These are phyloP conservation scores for Thielaviopsis cerberus DNA, from an alignment of 2,329 filamentous ascomycete species.

Conservation along the genomic window DNA sequence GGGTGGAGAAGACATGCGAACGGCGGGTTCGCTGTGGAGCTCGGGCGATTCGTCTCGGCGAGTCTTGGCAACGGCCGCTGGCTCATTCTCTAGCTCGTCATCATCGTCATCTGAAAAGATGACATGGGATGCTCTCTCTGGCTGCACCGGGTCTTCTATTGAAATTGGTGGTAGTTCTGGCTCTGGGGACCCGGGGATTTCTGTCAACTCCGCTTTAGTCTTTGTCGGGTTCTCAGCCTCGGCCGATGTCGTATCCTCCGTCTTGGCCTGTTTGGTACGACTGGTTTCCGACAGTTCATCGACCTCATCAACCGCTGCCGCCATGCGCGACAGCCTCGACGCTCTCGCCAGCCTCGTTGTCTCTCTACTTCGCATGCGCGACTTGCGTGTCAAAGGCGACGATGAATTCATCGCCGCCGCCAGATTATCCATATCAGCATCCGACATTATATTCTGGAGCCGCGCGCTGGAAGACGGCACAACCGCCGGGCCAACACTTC, in stretches of 20 bases:
- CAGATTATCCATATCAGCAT: constrained; percentile 17
- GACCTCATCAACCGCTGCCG: constrained; percentile 9
- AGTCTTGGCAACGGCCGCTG: constrained; percentile 17
- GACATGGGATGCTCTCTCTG: constrained; percentile 14
- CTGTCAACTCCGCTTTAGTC: neutral
- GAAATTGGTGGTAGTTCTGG: neutral
- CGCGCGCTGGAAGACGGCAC: constrained; percentile 23
- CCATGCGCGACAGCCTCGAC: constrained; percentile 2
- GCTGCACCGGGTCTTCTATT: constrained; percentile 11
- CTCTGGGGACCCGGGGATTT: neutral
- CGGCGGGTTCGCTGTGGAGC: neutral
- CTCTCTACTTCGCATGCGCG: constrained; percentile 13
- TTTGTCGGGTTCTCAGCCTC: neutral
- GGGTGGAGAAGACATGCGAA: neutral
- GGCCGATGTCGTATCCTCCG: constrained; percentile 10
- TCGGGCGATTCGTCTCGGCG: constrained; percentile 11
- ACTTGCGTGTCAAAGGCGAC: constrained; percentile 28
- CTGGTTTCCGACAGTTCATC: constrained; percentile 19
- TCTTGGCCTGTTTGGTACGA: neutral
- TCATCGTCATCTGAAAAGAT: constrained; percentile 20
- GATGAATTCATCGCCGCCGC: constrained; percentile 13
- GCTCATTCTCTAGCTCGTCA: constrained; percentile 20
- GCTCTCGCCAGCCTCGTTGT: neutral
- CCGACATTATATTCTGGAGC: constrained; percentile 24
- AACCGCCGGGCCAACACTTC: constrained; percentile 22